A percentile compares a stretch with the other conserved stretches of the same genome.
phyloP scores from a whole-genome alignment of 2,329 filamentous ascomycete genomes.

The Trichophyton schoenleinii region DNA sequence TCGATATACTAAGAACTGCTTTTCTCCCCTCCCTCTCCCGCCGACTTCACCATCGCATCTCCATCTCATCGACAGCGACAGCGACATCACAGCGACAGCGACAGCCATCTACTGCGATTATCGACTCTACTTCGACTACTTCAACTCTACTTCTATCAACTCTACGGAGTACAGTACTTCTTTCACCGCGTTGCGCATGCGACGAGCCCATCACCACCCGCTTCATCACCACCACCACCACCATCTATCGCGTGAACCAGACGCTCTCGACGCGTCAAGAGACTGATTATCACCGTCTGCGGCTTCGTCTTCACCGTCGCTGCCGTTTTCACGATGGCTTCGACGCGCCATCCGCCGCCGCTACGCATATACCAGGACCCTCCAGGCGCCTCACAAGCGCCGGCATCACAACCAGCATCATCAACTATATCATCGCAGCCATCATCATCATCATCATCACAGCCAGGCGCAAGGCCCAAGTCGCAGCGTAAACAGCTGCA shows the following conservation, averaged over 20 bases:
- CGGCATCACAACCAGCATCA: conserved; percentile 19
- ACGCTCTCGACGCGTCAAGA: conserved; percentile 21
- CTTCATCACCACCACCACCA: not conserved
- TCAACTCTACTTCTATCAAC: too few species aligned
- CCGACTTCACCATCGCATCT: not conserved
- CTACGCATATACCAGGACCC: conserved; percentile 50
- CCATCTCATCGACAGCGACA: not conserved
- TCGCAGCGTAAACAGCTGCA: conserved; percentile 34
- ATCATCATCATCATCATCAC: not conserved
- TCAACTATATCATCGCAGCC: not conserved
- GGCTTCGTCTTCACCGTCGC: conserved; percentile 8
- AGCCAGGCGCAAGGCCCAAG: conserved; percentile 15
- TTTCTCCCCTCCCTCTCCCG: too few species aligned
- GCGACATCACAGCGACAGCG: not conserved
- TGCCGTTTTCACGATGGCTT: conserved; percentile 23
- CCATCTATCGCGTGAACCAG: not conserved
- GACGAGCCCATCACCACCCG: not conserved
- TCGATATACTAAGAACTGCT: too few species aligned
- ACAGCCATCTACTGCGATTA: too few species aligned
- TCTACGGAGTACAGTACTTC: too few species aligned
- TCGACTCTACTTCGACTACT: too few species aligned
- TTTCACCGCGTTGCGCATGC: too few species aligned
- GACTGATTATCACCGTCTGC: conserved; percentile 9
- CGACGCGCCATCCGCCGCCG: conserved; percentile 32
- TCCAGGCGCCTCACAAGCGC: conserved; percentile 25